phyloP scores from a whole-genome alignment of 164 flowering plant genomes.

The Kalanchoe fedtschenkoi region DNA sequence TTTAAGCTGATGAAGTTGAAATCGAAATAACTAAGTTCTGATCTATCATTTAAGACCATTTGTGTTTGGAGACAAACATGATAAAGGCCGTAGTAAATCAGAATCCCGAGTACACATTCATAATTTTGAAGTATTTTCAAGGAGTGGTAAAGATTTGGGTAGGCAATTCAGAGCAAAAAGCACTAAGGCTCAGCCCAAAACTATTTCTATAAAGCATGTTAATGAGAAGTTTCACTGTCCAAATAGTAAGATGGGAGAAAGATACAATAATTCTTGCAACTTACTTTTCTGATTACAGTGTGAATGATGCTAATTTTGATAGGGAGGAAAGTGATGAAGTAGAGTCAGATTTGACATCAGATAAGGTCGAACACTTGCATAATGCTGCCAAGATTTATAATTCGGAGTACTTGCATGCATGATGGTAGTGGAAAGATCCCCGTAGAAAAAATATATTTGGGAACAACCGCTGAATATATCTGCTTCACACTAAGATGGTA shows the following conservation, averaged over 20 bases:
- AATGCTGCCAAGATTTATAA: conserved; percentile 38
- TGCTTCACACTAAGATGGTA: conserved; percentile 46
- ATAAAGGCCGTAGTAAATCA: conserved; percentile 28
- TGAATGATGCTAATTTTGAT: conserved; percentile 26
- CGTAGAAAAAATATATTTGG: conserved; percentile 44
- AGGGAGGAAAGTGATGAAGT: conserved; percentile 31
- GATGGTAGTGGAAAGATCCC: conserved; percentile 41
- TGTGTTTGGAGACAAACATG: no score
- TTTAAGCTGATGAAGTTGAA: no score
- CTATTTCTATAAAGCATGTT: conserved; percentile 28
- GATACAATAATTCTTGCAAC: conserved; percentile 58
- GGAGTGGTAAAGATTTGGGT: conserved; percentile 31
- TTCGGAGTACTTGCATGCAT: conserved; percentile 26
- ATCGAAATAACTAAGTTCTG: no score
- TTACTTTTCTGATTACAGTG: conserved; percentile 34
- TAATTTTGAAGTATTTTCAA: conserved; percentile 23
- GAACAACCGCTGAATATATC: no score
- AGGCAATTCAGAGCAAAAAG: conserved; percentile 36
- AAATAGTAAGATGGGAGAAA: conserved; percentile 38
- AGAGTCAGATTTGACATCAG: conserved; percentile 40
- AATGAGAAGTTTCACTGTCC: conserved; percentile 42
- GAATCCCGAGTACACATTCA: conserved; percentile 31
- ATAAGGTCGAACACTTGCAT: conserved; percentile 42
- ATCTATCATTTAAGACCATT: no score
- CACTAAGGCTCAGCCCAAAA: conserved; percentile 35